Conservation (phyloP, 2,329 filamentous ascomycete genomes). For the Geosmithia morbida region DNA sequence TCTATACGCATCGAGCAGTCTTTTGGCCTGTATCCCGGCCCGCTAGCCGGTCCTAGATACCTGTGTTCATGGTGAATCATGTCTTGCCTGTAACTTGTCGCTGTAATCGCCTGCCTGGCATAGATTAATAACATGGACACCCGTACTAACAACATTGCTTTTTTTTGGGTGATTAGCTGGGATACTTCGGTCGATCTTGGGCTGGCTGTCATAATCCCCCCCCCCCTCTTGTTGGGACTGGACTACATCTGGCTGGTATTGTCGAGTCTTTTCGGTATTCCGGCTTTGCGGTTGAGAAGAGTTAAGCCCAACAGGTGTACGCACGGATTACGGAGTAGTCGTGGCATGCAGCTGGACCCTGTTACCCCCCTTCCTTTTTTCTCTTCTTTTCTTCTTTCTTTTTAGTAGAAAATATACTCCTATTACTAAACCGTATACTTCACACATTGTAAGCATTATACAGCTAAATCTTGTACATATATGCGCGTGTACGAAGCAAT, state of each 20-base stretch:
- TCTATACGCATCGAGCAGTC: neutral
- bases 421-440: too few relatives aligned
- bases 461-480: too few relatives aligned
- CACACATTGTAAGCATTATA: too few relatives aligned
- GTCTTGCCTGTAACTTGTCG: neutral
- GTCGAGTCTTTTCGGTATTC: neutral
- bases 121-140: neutral
- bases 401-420: too few relatives aligned
- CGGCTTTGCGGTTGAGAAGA: neutral
- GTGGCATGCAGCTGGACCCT: neutral
- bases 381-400: too few relatives aligned
- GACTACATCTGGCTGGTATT: neutral
- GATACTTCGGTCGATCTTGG: neutral
- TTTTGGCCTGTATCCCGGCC: neutral
- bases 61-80: neutral
- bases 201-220: neutral
- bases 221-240: neutral
- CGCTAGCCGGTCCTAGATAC: neutral
- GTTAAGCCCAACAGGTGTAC: neutral
- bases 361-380: neutral
- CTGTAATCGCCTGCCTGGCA: neutral
- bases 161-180: neutral
- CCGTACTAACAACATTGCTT: neutral
- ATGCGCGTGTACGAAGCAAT: too few relatives aligned
- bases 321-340: too few relatives aligned